phyloP scores from a whole-genome alignment of 148 eudicot species.

The Rhododendron ferrugineum region DNA sequence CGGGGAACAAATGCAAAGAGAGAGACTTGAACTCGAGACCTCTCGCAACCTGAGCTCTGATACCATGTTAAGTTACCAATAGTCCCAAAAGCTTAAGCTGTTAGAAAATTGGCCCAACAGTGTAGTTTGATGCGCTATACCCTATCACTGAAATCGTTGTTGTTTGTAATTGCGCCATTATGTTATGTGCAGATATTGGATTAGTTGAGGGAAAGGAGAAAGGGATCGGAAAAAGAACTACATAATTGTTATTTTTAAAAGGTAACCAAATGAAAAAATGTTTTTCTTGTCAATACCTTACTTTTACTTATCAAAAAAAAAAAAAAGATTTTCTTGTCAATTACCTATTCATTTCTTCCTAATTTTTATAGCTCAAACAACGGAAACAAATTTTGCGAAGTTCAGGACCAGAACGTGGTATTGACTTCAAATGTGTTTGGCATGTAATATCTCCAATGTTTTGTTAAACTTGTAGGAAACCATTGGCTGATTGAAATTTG shows the following conservation, averaged over 20 bases:
- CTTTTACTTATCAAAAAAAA: no score
- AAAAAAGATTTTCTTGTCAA: not conserved
- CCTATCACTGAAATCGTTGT: not conserved
- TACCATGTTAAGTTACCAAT: no score
- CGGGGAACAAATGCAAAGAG: no score
- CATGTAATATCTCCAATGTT: not conserved
- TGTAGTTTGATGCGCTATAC: not conserved
- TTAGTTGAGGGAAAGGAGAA: not conserved
- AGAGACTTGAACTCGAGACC: no score
- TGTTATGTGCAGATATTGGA: not conserved
- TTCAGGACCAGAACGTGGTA: not conserved
- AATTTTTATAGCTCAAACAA: not conserved
- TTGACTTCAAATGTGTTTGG: not conserved
- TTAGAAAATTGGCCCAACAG: no score
- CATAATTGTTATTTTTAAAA: not conserved
- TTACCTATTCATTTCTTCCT: not conserved
- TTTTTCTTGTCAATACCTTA: not conserved
- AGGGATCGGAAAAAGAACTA: not conserved
- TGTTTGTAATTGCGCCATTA: not conserved
- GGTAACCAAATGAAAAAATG: not conserved
- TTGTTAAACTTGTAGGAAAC: not conserved
- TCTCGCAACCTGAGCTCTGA: no score
- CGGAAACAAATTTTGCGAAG: not conserved
- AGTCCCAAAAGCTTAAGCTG: no score
- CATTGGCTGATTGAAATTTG: not conserved